Evolutionary conservation across 805 yeast species (phyloP).

Genomic region (Phaffomyces antillensis): DNA sequence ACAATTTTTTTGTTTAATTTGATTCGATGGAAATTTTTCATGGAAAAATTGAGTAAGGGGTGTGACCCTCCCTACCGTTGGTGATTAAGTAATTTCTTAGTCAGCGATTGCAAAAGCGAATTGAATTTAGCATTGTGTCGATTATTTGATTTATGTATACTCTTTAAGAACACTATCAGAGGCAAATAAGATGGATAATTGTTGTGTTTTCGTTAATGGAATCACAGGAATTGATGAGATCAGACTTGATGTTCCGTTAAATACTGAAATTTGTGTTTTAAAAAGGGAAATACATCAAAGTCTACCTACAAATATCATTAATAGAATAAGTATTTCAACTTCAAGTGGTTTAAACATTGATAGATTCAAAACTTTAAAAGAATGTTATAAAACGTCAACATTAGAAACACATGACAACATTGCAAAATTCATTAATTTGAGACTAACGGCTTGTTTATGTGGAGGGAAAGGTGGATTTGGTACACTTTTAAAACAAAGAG

Average conservation of each 20-base stretch:
- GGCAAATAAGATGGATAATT: background rate
- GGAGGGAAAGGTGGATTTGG: slow-evolving; percentile 54
- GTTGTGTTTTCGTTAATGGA: slow-evolving; percentile 13
- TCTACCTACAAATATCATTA: slow-evolving; percentile 6
- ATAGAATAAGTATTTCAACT: slow-evolving; percentile 6
- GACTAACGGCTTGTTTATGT: slow-evolving; percentile 29
- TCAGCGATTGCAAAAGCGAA: no score
- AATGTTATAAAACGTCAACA: no score
- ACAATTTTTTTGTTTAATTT: background rate
- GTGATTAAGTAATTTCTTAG: background rate
- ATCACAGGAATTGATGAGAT: slow-evolving; percentile 13
- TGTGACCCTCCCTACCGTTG: no score
- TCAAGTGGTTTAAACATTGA: slow-evolving; percentile 12
- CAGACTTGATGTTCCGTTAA: slow-evolving; percentile 3
- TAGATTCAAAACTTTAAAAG: slow-evolving; percentile 4
- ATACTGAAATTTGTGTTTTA: background rate
- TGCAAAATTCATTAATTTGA: slow-evolving; percentile 20
- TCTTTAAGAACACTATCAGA: no score
- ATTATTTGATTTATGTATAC: no score
- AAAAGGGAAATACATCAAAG: slow-evolving; percentile 2
- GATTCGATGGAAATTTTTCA: background rate
- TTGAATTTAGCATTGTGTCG: no score
- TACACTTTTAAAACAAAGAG: slow-evolving; percentile 33
- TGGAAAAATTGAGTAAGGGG: no score
- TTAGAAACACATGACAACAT: slow-evolving; percentile 1